Evolutionary conservation across 306 rosid species (phyloP).

Genomic region (Alnus glutinosa): DNA sequence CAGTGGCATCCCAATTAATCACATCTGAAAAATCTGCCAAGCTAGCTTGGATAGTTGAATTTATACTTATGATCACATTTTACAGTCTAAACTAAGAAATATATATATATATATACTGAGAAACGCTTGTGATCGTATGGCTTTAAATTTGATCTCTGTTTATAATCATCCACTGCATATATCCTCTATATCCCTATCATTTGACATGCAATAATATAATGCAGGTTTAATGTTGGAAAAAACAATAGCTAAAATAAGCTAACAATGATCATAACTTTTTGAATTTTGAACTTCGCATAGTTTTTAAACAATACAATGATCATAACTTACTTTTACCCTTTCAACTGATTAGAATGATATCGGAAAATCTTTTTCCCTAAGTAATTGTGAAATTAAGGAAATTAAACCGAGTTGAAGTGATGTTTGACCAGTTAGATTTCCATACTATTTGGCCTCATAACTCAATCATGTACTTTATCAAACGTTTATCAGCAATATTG

Average conservation of each 20-base stretch:
- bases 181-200: not conserved
- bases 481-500: not conserved
- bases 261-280: not conserved
- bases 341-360: too few species aligned
- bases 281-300: too few species aligned
- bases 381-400: too few species aligned
- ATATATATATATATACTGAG: too few species aligned
- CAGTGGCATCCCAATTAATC: not conserved
- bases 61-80: too few species aligned
- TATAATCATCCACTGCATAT: too few species aligned
- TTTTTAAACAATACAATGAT: not conserved
- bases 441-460: not conserved
- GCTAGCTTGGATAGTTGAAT: too few species aligned
- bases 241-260: not conserved
- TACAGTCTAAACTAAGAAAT: too few species aligned
- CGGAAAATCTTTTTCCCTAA: too few species aligned
- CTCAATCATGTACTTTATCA: not conserved
- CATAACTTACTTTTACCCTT: too few species aligned
- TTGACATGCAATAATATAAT: not conserved
- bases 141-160: too few species aligned
- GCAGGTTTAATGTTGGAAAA: not conserved
- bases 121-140: too few species aligned
- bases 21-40: not conserved
- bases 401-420: not conserved
- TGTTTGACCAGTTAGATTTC: not conserved